These are phyloP conservation scores for Graphium sp. DNA, from an alignment of 2,329 filamentous ascomycete genomes.

Conservation along the genomic window DNA sequence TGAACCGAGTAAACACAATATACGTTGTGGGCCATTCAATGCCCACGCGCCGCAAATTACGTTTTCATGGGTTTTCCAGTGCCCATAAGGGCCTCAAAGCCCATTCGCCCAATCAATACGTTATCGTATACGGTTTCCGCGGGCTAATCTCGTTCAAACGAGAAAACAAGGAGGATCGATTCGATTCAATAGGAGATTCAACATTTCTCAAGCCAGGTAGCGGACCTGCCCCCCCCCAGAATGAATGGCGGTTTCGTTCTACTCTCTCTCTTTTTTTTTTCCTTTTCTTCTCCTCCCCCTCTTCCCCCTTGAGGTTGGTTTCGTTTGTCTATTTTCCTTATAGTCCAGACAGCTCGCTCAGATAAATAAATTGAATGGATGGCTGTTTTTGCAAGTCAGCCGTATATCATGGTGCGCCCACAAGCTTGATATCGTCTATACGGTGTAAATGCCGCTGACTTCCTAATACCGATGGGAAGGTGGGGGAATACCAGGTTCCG, in stretches of 20 bases:
- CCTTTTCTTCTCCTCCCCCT: background rate
- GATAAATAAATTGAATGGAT: too few species aligned
- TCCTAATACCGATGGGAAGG: too few species aligned
- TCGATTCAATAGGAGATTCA: background rate
- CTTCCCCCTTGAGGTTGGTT: background rate
- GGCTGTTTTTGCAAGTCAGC: too few species aligned
- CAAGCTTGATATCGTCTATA: too few species aligned
- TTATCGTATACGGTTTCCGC: background rate
- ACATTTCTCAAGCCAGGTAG: slow-evolving; percentile 1
- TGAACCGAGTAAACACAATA: too few species aligned
- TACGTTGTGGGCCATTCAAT: too few species aligned
- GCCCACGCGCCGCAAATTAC: too few species aligned
- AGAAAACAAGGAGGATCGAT: background rate
- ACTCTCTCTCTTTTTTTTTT: background rate
- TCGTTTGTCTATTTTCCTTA: background rate
- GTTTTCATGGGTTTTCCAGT: too few species aligned
- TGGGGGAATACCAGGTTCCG: too few species aligned
- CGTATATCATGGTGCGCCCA: too few species aligned
- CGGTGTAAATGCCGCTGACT: too few species aligned
- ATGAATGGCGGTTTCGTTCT: background rate
- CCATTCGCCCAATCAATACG: background rate
- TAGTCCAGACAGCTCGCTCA: background rate
- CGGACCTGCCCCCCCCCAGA: background rate
- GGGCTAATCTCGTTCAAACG: background rate
- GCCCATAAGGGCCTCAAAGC: slow-evolving; percentile 8